Percentiles rank a stretch among this genome's conserved stretches.
These are phyloP conservation scores for Bretschneidera sinensis DNA, from an alignment of 345 rosid species.

Conservation along the genomic window DNA sequence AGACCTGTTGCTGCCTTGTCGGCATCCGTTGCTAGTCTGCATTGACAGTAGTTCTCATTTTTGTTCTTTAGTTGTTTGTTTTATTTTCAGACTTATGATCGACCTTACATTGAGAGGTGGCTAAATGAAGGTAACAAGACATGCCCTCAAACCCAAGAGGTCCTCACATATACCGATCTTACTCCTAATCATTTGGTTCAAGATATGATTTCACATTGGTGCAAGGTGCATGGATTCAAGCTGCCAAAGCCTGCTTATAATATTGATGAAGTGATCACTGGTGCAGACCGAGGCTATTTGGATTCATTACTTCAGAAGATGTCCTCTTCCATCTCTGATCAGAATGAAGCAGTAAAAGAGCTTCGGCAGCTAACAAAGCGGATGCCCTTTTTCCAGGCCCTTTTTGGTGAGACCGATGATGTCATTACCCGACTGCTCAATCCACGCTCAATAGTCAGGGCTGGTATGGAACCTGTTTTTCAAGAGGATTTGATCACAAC, in stretches of 20 bases:
- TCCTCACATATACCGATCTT: slow-evolving; percentile 33
- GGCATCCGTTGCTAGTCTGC: too few relatives aligned
- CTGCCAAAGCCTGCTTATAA: slow-evolving; percentile 25
- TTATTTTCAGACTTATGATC: slow-evolving; percentile 51
- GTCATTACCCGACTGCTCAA: slow-evolving; percentile 36
- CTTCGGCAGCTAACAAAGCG: slow-evolving; percentile 43
- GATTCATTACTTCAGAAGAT: slow-evolving; percentile 41
- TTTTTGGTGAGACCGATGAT: slow-evolving; percentile 28
- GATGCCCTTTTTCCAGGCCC: slow-evolving; percentile 30
- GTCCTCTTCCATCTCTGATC: slow-evolving; percentile 39
- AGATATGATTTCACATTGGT: slow-evolving; percentile 54
- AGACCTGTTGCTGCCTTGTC: too few relatives aligned
- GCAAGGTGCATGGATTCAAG: slow-evolving; percentile 28
- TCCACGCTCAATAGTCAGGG: slow-evolving; percentile 25
- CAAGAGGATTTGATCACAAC: too few relatives aligned
- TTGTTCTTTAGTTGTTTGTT: slow-evolving; percentile 3
- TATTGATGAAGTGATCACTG: slow-evolving; percentile 19
- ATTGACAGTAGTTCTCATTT: too few relatives aligned
- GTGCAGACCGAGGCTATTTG: slow-evolving; percentile 19
- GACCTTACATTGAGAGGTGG: slow-evolving; percentile 36
- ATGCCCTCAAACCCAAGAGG: slow-evolving; percentile 46
- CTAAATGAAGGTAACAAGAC: slow-evolving; percentile 30
- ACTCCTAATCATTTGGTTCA: too few relatives aligned
- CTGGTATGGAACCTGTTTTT: slow-evolving; percentile 26
- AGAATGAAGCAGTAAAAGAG: slow-evolving; percentile 44